Base-by-base conservation (phyloP, 139 green algal species). In the Coelastrella sp. region DNA sequence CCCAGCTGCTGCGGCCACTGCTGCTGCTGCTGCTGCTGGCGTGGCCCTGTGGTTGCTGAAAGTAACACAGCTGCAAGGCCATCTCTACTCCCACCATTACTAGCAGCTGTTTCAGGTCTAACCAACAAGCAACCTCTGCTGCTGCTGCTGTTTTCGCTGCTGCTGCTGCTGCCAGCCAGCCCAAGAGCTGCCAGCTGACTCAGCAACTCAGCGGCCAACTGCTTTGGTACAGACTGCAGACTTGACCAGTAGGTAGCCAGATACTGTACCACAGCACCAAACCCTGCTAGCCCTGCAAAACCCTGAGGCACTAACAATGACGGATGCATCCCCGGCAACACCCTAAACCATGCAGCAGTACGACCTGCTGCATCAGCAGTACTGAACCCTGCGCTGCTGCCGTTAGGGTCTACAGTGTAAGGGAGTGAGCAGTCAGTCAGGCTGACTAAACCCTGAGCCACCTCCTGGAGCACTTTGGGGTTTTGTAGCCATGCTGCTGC, bases 1-100 rank as follows among this genome's bases (percentile, higher is more conserved):
- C 82, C 82, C 65, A 87, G 15, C n/a, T 78, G 78, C 78, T 83
- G 78, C 78, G 49, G 78, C 49, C 35, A 58, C 78, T 66, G 49
- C 35, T 83, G 78, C 49, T 83, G 78, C 78, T 65, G 78, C 35
- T 65, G 78, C 78, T 66, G 49, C 35, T 83, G 78, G 7, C 12
- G 78, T 24, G 70, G 11, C 6, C 20, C 70, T 80, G 25, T 19
- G 3, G 74, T 17, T 80, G 59, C 82, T 56, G 61, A 61, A 59
- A 87, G 35, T 65, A 87, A 49, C 25, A 87, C 19, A 7, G 15
- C 7, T 11, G 65, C 82, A 17, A 87, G 17, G 4, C 8, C n/a
- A 74, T 14, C 12, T 14, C 59, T 87, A 22, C 58, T 56, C 0
- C 68, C 3, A 76, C 68, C 19, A n/a, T 8, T 35, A 10, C 19